Percentiles rank a stretch among this genome's conserved stretches.
Evolutionary conservation across 192 early-diverging fungal species (phyloP).

Genomic region (Dimargaris cristalligena): DNA sequence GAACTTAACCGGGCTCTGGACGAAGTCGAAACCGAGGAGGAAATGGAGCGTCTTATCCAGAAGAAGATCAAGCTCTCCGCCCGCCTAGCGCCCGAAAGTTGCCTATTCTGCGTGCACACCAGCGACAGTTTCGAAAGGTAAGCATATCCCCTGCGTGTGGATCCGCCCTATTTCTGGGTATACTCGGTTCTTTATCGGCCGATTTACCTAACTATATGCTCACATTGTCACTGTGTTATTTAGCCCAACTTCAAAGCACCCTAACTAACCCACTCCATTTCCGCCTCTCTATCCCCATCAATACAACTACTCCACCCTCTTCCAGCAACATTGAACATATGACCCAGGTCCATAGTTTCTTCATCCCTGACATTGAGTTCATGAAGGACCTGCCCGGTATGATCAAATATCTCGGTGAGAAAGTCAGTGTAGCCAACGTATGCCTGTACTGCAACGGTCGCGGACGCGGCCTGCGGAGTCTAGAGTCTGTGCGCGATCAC

Average conservation of each 20-base stretch:
- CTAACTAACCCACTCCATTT: too few relatives aligned
- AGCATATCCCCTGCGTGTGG: too few relatives aligned
- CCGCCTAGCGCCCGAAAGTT: conserved; percentile 55
- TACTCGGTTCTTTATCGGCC: too few relatives aligned
- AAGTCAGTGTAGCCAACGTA: conserved; percentile 85
- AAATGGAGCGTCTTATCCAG: conserved; percentile 58
- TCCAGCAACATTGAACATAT: conserved; percentile 73
- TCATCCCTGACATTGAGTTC: conserved; percentile 93
- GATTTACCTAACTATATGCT: too few relatives aligned
- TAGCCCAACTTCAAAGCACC: too few relatives aligned
- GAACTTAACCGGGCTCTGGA: conserved; percentile 24
- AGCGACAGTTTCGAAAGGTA: conserved; percentile 35
- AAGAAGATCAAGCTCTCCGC: conserved; percentile 57
- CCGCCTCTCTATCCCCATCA: too few relatives aligned
- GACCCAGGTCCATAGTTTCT: conserved; percentile 78
- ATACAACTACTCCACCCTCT: not conserved
- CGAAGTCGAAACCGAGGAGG: conserved; percentile 32
- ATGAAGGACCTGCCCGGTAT: conserved; percentile 76
- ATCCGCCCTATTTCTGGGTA: too few relatives aligned
- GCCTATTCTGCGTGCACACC: conserved; percentile 78
- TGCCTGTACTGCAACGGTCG: conserved; percentile 93
- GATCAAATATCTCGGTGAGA: conserved; percentile 83
- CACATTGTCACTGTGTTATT: too few relatives aligned
- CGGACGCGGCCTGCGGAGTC: conserved; percentile 57
- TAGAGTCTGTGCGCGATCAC: conserved; percentile 87